phyloP scores from a whole-genome alignment of 352 stramenopile species.

The Thalassiosira ordinaria region DNA sequence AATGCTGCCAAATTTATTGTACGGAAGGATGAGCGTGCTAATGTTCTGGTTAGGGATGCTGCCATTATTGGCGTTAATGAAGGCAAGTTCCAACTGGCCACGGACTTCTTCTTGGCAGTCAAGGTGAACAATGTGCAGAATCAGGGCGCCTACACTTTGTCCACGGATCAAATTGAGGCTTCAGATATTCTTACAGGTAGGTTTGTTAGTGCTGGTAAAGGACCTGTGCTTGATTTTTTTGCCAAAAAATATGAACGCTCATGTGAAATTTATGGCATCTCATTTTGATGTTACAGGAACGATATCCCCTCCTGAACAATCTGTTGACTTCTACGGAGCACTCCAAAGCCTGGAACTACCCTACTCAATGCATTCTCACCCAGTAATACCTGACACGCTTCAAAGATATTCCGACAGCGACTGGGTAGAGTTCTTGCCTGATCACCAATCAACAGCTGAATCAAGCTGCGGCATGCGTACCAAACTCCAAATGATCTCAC shows the following conservation, averaged over 20 bases:
- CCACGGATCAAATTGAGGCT: slow-evolving; percentile 27
- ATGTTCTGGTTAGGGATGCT: slow-evolving; percentile 46
- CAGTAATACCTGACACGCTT: slow-evolving; percentile 42
- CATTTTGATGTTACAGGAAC: slow-evolving; percentile 17
- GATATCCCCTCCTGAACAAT: slow-evolving; percentile 50
- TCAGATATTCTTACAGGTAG: slow-evolving; percentile 48
- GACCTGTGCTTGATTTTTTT: not conserved
- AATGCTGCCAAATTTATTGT: slow-evolving; percentile 39
- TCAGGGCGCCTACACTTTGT: slow-evolving; percentile 33
- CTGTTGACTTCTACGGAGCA: slow-evolving; percentile 55
- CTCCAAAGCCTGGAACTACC: slow-evolving; percentile 53
- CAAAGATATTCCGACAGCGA: slow-evolving; percentile 47
- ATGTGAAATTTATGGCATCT: too few relatives aligned
- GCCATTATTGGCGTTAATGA: slow-evolving; percentile 34
- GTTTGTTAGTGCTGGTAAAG: slow-evolving; percentile 2
- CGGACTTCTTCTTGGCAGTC: slow-evolving; percentile 28
- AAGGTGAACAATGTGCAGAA: slow-evolving; percentile 47
- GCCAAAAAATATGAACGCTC: too few relatives aligned
- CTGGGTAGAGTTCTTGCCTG: slow-evolving; percentile 33
- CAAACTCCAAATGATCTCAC: slow-evolving; percentile 33
- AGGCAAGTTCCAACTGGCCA: slow-evolving; percentile 32
- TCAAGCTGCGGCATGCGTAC: slow-evolving; percentile 40
- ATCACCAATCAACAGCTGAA: slow-evolving; percentile 4
- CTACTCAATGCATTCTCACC: slow-evolving; percentile 56
- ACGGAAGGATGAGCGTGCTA: slow-evolving; percentile 27